These are phyloP conservation scores for Neofusicoccum sp. DNA, from an alignment of 2,329 filamentous ascomycete genomes.

Conservation along the genomic window DNA sequence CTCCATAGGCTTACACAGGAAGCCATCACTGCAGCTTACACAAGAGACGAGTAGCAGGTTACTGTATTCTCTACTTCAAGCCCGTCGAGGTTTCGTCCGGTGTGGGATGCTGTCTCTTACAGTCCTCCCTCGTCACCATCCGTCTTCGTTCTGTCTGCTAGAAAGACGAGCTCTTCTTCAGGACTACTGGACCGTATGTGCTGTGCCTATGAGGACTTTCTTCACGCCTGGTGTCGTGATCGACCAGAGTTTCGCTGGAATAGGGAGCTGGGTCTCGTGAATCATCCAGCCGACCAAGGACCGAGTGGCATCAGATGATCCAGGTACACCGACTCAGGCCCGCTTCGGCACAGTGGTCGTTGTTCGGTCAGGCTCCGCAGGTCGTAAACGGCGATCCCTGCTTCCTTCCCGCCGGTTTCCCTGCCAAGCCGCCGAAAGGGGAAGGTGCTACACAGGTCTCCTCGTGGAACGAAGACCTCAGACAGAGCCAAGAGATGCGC, in stretches of 20 bases:
- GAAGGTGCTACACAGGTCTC: background rate
- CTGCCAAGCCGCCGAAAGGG: background rate
- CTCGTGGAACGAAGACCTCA: too few relatives aligned
- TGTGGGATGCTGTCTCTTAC: too few relatives aligned
- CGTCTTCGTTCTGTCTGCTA: background rate
- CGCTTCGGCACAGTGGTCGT: background rate
- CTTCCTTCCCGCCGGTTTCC: background rate
- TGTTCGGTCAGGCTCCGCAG: background rate
- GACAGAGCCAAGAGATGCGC: slow-evolving; percentile 1
- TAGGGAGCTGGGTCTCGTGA: slow-evolving; percentile 2
- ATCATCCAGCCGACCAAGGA: background rate
- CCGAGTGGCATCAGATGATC: background rate
- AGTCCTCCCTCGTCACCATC: too few relatives aligned
- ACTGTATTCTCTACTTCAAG: too few relatives aligned
- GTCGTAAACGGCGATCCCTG: background rate
- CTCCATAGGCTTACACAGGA: too few relatives aligned
- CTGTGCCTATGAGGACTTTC: background rate
- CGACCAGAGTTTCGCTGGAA: background rate
- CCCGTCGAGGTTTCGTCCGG: too few relatives aligned
- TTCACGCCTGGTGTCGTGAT: background rate
- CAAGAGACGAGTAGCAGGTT: background rate
- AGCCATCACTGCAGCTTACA: background rate
- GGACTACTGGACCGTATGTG: background rate
- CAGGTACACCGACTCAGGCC: background rate
- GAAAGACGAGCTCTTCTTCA: background rate